A percentile compares a stretch with the other conserved stretches of the same genome.
phyloP scores from a whole-genome alignment of 805 yeast genomes.

The Candida nanaspora region DNA sequence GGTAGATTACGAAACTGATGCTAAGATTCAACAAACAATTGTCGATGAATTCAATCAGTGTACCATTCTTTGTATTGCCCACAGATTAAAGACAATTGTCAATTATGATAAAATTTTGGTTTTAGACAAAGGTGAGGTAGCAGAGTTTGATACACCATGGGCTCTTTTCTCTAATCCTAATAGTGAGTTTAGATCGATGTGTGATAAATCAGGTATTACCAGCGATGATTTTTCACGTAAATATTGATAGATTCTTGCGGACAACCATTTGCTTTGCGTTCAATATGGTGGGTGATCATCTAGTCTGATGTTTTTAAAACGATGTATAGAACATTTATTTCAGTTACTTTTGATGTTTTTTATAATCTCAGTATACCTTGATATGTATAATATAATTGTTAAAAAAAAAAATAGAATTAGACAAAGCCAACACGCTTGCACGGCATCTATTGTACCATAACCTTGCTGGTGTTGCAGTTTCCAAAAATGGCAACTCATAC shows the following conservation, averaged over 20 bases:
- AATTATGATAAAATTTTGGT: slow-evolving; percentile 54
- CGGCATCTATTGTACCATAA: no score
- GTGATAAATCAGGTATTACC: slow-evolving; percentile 39
- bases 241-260: background rate
- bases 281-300: background rate
- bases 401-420: no score
- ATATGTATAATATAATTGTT: no score
- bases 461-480: no score
- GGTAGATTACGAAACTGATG: slow-evolving; percentile 69
- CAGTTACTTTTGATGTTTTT: no score
- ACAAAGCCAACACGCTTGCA: no score
- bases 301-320: no score
- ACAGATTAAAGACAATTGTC: slow-evolving; percentile 56
- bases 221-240: slow-evolving; percentile 26
- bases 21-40: slow-evolving; percentile 54
- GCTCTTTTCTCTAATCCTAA: slow-evolving; percentile 30
- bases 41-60: slow-evolving; percentile 49
- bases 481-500: no score
- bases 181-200: slow-evolving; percentile 45
- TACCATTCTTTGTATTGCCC: slow-evolving; percentile 69
- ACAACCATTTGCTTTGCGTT: no score
- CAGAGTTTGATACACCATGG: slow-evolving; percentile 49
- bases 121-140: slow-evolving; percentile 47
- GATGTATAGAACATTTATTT: no score
- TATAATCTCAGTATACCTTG: no score